Evolutionary conservation across 1,284 basidiomycete genomes (phyloP).

Genomic region (Pseudozyma hubeiensis): DNA sequence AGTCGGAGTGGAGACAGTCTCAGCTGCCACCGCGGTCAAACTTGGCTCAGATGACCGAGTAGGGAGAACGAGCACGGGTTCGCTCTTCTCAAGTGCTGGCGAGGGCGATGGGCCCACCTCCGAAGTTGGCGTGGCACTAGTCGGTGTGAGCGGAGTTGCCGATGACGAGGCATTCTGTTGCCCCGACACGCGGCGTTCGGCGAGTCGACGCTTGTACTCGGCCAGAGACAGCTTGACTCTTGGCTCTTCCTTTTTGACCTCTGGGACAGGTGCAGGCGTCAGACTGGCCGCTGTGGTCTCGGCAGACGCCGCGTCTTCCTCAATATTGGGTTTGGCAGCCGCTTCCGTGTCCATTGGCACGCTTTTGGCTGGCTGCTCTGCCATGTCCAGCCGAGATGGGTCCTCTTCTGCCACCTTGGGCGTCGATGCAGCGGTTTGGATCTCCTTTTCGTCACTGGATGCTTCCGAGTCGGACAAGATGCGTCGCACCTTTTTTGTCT

Average conservation of each 20-base stretch:
- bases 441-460: conserved; percentile 26
- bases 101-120: conserved; percentile 28
- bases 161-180: conserved; percentile 20
- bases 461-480: conserved; percentile 38
- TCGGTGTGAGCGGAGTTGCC: conserved; percentile 19
- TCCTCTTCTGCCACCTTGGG: conserved; percentile 5
- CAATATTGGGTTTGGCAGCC: not conserved
- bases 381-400: not conserved
- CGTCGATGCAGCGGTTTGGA: conserved; percentile 3
- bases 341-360: not conserved
- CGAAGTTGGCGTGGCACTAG: conserved; percentile 24
- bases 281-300: not conserved
- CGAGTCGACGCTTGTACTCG: conserved; percentile 66
- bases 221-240: conserved; percentile 63
- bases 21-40: conserved; percentile 7
- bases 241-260: conserved; percentile 54
- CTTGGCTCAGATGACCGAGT: conserved; percentile 15
- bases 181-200: conserved; percentile 56
- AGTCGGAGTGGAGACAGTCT: conserved; percentile 5
- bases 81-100: conserved; percentile 20
- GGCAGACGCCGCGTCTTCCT: not conserved
- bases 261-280: conserved; percentile 11
- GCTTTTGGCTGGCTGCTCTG: not conserved
- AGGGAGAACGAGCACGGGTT: conserved; percentile 11
- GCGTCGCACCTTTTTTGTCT: conserved; percentile 39